Evolutionary conservation across 805 yeast genomes (phyloP), one percentile per base, ranked within the genome.

Genomic region (Saturnispora hagleri): DNA sequence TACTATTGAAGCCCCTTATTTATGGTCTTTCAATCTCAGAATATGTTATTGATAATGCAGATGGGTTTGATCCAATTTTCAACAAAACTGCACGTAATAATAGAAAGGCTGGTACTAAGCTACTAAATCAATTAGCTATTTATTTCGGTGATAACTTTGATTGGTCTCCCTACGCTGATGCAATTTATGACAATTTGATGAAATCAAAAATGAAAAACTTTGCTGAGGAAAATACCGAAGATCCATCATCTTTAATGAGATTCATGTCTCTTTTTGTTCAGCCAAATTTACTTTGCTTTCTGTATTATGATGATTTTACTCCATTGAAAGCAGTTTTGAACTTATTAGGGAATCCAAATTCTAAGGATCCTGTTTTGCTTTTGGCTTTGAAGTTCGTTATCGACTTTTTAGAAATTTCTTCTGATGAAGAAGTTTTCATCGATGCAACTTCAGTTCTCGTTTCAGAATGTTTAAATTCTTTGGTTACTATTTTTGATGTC

Each of bases 181-280:
- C 66, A 2, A 76, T 93, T 12, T 84, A 77, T 60, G 62, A 66
- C 3, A 62, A 70, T 24, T 71, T 89, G 22, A 70, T 91, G 13
- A 59, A 64, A 20, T 89, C 95, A 7, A 77, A 95, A 60, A 71
- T 93, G 58, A 71, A 55, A 1, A 70, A 74, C 12, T 91, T 91
- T 65, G 84, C 84, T 3, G 75, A 69, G 41, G 96, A 86, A 60
- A 93, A 91, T 63, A 70, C 84, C 33, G 95, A 89, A 62, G 89
- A 85, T 60, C 83, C 91, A 0, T 89, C 97, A 0, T 76, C 95
- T 0, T 63, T 91, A 43, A 69, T 90, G 78, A 78, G 73, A 51
- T 62, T 89, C 9, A 76, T 91, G 60, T 66, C 79, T 6, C 77
- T 95, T 81, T 70, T 85, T 47, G 62, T 72, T 4, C 63, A 68